Evolutionary conservation across 768 basidiomycete species (phyloP), one percentile per base, ranked within the genome.

Genomic region (Peribolospora kevripleyi): DNA sequence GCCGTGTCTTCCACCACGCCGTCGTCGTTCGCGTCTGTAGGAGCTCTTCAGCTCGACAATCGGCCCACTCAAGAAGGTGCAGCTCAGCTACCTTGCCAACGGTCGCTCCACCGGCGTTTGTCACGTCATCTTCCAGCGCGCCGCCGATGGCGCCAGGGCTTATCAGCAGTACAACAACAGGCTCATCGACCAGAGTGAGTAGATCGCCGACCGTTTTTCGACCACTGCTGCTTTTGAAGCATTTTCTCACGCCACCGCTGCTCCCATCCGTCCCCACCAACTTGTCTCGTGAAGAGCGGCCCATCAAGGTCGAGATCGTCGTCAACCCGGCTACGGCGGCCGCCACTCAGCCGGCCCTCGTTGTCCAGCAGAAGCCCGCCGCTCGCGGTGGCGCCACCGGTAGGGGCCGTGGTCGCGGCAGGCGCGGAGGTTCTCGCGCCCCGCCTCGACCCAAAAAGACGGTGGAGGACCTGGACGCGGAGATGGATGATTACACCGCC

Each of bases 161-260:
- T 88, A 80, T 69, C 75, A 82, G 63, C 78, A 84, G 61, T 98
- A 97, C 74, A 86, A 98, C 76, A 85, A 84, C 72, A 82, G 93
- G 68, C 82, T 97, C 72, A 90, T 98, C 78, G 93, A 98, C 81
- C 87, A 88, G 74, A 93, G 93, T 98, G 83, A 87, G 93, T 97
- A 83, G 25, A 25, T 25, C 25, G 25, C 25, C 25, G 25, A 25
- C 25, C 25, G n/a, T 25, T 43, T 39, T 7, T 40, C 51, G 40
- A 13, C 11, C 47, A 3, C 25, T 25, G 25, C 25, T 25, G 25
- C 25, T 25, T 25, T 25, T 25, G 25, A 25, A 25, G 25, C 25
- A 25, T 25, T 25, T 25, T 25, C 25, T 25, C 25, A 25, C 25
- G 25, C 25, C 25, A 25, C 25, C 25, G 25, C 25, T 25, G 25